A percentile compares a stretch with the other conserved stretches of the same genome.
These are phyloP conservation scores for Guadua angustifolia DNA, from an alignment of 176 grass and related monocot species.

Conservation along the genomic window DNA sequence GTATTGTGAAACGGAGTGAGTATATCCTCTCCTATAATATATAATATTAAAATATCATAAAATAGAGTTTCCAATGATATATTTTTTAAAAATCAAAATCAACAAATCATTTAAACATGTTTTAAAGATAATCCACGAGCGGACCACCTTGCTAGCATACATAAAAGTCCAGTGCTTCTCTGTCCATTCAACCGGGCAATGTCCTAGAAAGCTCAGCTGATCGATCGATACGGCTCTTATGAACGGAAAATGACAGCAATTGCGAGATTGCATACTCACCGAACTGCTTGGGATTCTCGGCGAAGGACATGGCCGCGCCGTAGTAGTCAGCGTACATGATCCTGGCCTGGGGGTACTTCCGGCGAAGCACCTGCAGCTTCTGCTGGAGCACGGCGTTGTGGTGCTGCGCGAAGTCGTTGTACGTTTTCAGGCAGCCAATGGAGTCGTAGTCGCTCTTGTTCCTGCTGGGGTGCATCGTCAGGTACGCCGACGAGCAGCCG, in stretches of 20 bases:
- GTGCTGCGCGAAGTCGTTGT: constrained; percentile 76
- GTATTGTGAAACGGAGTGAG: too few relatives aligned
- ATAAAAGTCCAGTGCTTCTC: constrained; percentile 7
- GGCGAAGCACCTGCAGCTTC: constrained; percentile 56
- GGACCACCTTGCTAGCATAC: background rate
- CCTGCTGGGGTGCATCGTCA: constrained; percentile 60
- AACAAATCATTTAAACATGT: too few relatives aligned
- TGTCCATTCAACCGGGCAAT: background rate
- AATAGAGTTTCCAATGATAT: too few relatives aligned
- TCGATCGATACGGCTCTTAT: background rate
- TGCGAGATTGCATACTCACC: constrained; percentile 48
- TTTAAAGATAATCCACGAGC: too few relatives aligned
- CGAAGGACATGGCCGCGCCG: constrained; percentile 78
- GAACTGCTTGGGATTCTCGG: constrained; percentile 70
- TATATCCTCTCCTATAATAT: too few relatives aligned
- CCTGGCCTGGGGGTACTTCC: constrained; percentile 60
- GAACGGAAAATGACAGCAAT: background rate
- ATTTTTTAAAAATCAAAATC: too few relatives aligned
- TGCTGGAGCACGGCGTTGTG: constrained; percentile 73
- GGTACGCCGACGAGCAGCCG: constrained; percentile 85
- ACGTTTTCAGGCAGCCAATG: constrained; percentile 67
- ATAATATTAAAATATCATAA: too few relatives aligned
- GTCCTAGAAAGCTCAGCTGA: background rate
- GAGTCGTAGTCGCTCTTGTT: constrained; percentile 65
- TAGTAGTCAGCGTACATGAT: constrained; percentile 92